Base-by-base conservation (phyloP, 2,329 filamentous ascomycete genomes). In the Alternaria triticina region DNA sequence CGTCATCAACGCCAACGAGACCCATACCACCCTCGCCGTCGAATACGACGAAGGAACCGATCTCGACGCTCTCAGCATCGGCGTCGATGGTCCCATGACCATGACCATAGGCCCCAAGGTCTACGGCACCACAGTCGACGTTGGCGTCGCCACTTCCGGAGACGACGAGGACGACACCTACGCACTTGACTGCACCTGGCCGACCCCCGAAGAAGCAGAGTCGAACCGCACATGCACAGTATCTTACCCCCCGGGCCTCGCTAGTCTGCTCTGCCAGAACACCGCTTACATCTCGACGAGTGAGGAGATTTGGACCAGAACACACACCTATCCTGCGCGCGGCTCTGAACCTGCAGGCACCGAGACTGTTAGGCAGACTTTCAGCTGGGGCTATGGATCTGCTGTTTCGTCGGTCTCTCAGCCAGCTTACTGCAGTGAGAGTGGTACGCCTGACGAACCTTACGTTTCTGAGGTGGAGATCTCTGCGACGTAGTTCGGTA, bases 41-140 rank as follows among this genome's bases (percentile, higher is more conserved):
- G 17, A 22, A 3, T 57, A 36, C 27, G 55, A 57, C 55, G 36
- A 57, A 12, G 55, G 55, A 6, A 43, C 28, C 28, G 45, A 57
- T 25, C n/a, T 9, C 3, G 15, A 12, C 6, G 55, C 55, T 6
- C 44, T 57, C 12, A 12, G 0, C n/a, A 5, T 56, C 20, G 28
- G 27, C 12, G 27, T 5, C 28, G 17, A 28, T 12, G 20, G 30
- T 13, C 40, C 54, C 15, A 0, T 15, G 9, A 56, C 36, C 54
- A 30, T 56, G 25, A 56, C 54, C 25, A 36, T 56, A 4, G 54
- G 44, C 1, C 55, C 55, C 8, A 49, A 28, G 0, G 9, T 13
- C 3, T 57, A 15, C 17, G 54, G 28, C 2, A 36, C 30, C 6
- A 36, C 6, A 3, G 3, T 23, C 1, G 7, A 51, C 12, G 3